Evolutionary conservation across 2,329 filamentous ascomycete species (phyloP).

Genomic region (Verticillium zaregamsianum): DNA sequence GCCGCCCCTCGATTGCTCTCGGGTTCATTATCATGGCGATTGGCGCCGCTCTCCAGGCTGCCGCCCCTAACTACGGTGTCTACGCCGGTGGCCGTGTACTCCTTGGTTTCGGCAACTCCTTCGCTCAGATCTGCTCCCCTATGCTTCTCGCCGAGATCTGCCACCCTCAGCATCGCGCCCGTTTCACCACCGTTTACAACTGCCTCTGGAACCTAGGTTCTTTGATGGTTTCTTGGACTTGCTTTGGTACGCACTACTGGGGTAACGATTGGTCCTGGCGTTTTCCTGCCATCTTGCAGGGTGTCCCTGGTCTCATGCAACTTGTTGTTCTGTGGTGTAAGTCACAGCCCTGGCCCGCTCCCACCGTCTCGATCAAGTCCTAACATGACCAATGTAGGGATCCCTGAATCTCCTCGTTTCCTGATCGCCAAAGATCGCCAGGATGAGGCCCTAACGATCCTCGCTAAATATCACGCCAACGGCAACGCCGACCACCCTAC

Average conservation of each 20-base stretch:
- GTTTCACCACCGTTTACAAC: constrained; percentile 62
- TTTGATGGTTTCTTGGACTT: constrained; percentile 54
- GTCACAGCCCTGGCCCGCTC: background rate
- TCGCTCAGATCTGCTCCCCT: constrained; percentile 60
- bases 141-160: constrained; percentile 58
- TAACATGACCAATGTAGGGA: constrained; percentile 14
- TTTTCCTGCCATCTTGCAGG: constrained; percentile 59
- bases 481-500: constrained; percentile 35
- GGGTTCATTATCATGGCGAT: constrained; percentile 24
- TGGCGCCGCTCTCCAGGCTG: constrained; percentile 27
- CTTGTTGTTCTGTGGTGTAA: constrained; percentile 56
- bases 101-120: constrained; percentile 63
- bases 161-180: constrained; percentile 63
- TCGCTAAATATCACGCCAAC: constrained; percentile 45
- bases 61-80: constrained; percentile 19
- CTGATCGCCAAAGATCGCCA: constrained; percentile 18
- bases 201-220: constrained; percentile 61
- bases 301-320: constrained; percentile 56
- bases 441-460: constrained; percentile 42
- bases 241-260: constrained; percentile 57
- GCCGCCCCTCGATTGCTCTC: constrained; percentile 22
- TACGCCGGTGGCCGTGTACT: constrained; percentile 50
- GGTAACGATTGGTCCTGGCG: constrained; percentile 62
- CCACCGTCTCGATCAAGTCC: background rate
- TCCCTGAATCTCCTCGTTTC: constrained; percentile 51